Evolutionary conservation across 805 yeast genomes (phyloP), one percentile per base, ranked within the genome.

Genomic region (Metahyphopichia silvanorum): DNA sequence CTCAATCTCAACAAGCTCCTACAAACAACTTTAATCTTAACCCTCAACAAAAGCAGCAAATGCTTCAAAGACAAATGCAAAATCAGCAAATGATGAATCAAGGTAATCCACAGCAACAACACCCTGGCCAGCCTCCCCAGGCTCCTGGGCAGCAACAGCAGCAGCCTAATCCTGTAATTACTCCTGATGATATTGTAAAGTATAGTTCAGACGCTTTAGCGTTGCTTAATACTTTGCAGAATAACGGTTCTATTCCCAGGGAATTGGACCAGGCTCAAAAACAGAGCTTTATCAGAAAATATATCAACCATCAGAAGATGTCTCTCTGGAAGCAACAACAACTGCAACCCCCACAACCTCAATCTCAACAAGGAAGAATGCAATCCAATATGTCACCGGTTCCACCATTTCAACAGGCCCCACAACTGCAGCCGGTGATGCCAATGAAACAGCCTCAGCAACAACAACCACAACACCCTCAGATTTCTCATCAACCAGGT

Each of bases 181-280:
- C 66, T 10, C 63, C 56, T 6, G 67, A 65, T 31, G 73, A 66
- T 36, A 50, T 62, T 25, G 45, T 49, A 38, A 62, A 64, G 43
- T 63, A 63, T 43, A 54, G 57, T 22, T 46, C 58, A 7, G 70
- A 63, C 28, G 73, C 73, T 2, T 49, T 66, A 60, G 50, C 56
- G n/a, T 43, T 63, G 17, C 53, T 66, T 34, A 34, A 44, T 14
- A 48, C 63, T 30, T 46, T 67, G 31, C 70, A 66, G 34, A 57
- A 58, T 10, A 57, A 51, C 31, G 57, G 66, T 4, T 51, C 63
- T 2, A 51, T 66, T 18, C 63, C 49, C 25, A 43, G 52, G 5
- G 53, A 55, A 22, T 48, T 66, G 39, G 70, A 65, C 34, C 63
- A 51, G 27, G 35, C 48, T 10, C 69, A 58, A 37, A 60, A 57